Conservation (phyloP, 495 filamentous ascomycete species). For the Penicillium antarcticum region DNA sequence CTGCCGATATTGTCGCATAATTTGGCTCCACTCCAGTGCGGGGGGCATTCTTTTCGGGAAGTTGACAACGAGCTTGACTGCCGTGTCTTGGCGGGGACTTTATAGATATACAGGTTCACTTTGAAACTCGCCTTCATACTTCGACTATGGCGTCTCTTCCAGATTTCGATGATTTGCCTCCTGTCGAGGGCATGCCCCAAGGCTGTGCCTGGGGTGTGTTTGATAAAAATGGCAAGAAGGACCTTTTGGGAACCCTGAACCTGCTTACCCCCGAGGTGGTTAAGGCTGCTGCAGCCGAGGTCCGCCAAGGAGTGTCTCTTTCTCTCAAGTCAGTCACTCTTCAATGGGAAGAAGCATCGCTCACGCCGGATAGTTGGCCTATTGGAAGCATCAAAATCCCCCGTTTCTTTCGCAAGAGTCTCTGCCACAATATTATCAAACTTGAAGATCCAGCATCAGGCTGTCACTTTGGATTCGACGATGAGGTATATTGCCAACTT, state of each 20-base stretch:
- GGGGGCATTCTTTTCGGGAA: not conserved
- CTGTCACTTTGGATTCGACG: conserved; percentile 35
- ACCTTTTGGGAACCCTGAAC: conserved; percentile 57
- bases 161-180: conserved; percentile 56
- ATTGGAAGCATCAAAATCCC: conserved; percentile 46
- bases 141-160: conserved; percentile 19
- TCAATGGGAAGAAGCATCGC: not conserved
- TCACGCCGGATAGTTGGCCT: conserved; percentile 27
- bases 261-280: conserved; percentile 55
- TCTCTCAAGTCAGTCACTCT: conserved; percentile 53
- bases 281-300: conserved; percentile 47
- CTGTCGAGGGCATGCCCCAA: conserved; percentile 57
- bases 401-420: conserved; percentile 48
- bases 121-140: not conserved
- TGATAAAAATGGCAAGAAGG: conserved; percentile 58
- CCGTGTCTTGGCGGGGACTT: not conserved
- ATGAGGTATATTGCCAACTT: conserved; percentile 25
- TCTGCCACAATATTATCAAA: conserved; percentile 48
- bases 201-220: conserved; percentile 66
- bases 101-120: too few relatives aligned
- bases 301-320: conserved; percentile 51
- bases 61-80: not conserved
- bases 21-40: too few relatives aligned
- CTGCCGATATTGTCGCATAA: not conserved
- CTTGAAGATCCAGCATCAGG: conserved; percentile 29